Base-by-base conservation (phyloP, 2,329 filamentous ascomycete species). In the Sporothrix sp. region DNA sequence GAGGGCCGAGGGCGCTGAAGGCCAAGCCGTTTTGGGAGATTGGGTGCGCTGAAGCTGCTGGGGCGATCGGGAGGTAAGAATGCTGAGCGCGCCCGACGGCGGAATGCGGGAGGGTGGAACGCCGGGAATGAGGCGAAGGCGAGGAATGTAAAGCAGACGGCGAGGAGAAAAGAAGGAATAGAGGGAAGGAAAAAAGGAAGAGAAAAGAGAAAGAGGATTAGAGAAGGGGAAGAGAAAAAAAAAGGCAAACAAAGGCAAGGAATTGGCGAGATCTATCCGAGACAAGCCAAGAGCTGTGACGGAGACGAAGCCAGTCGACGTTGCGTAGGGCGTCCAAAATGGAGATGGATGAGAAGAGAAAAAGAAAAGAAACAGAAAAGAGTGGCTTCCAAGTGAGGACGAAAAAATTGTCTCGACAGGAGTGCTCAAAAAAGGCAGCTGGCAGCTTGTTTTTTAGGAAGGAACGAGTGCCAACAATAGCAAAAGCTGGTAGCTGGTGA, bases 71-170 rank as follows among this genome's bases (percentile, higher is more conserved):
- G 10, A 21, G 30, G 25, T 16, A 30, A 35, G 14, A 33, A 27
- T 18, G 18, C 7, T 27, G 42, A 14, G 1, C 3, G 23, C 38
- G 46, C 50, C 53, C 6, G 48, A 32, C 28, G 2, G 43, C 45
- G 53, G 48, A 53, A 55, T 54, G 53, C 45, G 18, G 25, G 21
- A 42, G 20, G 18, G 10, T 20, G 5, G 20, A 23, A 44, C 28
- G 23, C 20, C 28, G 16, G 27, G 27, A 45, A 51, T 18, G 13
- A 23, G 39, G 18, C 23, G n/a, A 28, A 9, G 7, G 23, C 14
- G 25, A 35, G 30, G 38, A 47, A 52, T 47, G 49, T 21, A 27
- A 11, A 27, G 23, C 25, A 21, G 21, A 40, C 7, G 27, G 21
- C 13, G 21, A 40, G 20, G 7, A 35, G 8, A 27, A 21, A 32